phyloP scores from a whole-genome alignment of 2,329 filamentous ascomycete genomes.

The Tetracladium maxilliforme region DNA sequence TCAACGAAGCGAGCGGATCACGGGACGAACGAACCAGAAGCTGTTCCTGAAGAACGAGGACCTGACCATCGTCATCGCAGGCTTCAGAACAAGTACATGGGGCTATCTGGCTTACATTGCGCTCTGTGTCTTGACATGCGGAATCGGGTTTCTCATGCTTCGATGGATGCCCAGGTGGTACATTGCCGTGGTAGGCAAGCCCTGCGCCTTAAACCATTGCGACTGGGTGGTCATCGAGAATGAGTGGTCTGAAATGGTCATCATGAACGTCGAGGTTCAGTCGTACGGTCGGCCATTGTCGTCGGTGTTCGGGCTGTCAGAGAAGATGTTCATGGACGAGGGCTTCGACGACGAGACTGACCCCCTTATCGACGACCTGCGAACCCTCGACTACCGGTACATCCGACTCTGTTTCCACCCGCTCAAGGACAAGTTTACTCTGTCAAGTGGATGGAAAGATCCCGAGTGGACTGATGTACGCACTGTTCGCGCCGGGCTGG shows the following conservation, averaged over 20 bases:
- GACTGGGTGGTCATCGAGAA: conserved; percentile 95
- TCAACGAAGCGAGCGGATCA: conserved; percentile 42
- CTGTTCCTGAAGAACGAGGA: conserved; percentile 89
- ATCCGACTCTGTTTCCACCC: conserved; percentile 88
- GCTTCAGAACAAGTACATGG: conserved; percentile 63
- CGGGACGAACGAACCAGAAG: conserved; percentile 66
- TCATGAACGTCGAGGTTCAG: conserved; percentile 49
- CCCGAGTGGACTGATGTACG: conserved; percentile 72
- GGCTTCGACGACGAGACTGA: conserved; percentile 61
- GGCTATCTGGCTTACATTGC: conserved; percentile 56
- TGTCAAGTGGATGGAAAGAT: conserved; percentile 88
- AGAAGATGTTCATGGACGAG: conserved; percentile 46
- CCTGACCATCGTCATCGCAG: conserved; percentile 82
- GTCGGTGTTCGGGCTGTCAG: conserved; percentile 51
- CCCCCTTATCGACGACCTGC: conserved; percentile 60
- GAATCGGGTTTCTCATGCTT: conserved; percentile 70
- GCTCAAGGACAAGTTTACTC: conserved; percentile 71
- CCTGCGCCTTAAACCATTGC: conserved; percentile 56
- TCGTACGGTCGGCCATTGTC: conserved; percentile 39
- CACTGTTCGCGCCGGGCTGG: conserved; percentile 62
- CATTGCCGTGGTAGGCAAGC: conserved; percentile 57
- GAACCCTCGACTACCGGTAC: conserved; percentile 82
- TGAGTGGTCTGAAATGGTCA: conserved; percentile 84
- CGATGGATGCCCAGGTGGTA: conserved; percentile 86
- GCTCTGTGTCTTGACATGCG: conserved; percentile 58